These are phyloP conservation scores for Zea mays DNA, from an alignment of 176 grass and related monocot species.

Conservation along the genomic window Zm-B73-REFERENCE-NAM-5.0 NC_050103.1:134628001-134628500, in stretches of 20 bases:
- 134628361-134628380: constrained; percentile 20
- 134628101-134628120: constrained; percentile 19
- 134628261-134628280: constrained; percentile 48
- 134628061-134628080: constrained; percentile 56
- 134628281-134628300: constrained; percentile 50
- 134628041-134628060: constrained; percentile 59
- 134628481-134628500: no score
- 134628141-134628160: constrained; percentile 5
- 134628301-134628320: constrained; percentile 44
- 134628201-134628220: constrained; percentile 52
- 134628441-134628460: no score
- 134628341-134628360: not conserved
- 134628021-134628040: constrained; percentile 18
- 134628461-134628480: no score
- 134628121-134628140: constrained; percentile 8
- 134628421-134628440: constrained; percentile 9
- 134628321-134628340: not conserved
- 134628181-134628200: constrained; percentile 45
- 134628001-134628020: constrained; percentile 1
- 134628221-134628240: constrained; percentile 30
- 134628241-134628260: not conserved
- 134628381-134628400: not conserved
- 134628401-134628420: not conserved
- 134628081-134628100: not conserved
- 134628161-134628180: constrained; percentile 35